Conservation (phyloP, 768 basidiomycete genomes). For the Xerocomellus dryophilus region DNA sequence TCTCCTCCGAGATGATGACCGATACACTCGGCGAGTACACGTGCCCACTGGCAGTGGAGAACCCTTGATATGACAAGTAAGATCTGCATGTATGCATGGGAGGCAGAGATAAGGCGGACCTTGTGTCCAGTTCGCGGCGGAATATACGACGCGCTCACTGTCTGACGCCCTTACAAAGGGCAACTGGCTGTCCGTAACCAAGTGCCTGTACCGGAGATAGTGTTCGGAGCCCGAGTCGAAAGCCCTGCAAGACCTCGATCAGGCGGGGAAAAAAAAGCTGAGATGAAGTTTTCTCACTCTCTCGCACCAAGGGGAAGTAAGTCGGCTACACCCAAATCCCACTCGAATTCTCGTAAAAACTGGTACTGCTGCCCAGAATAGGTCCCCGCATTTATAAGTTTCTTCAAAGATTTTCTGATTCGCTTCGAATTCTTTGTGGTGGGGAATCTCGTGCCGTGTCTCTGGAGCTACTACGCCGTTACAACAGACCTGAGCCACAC, state of each 20-base stretch:
- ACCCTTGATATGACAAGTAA: conserved; percentile 42
- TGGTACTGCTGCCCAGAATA: conserved; percentile 46
- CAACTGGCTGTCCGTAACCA: conserved; percentile 42
- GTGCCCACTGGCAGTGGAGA: conserved; percentile 49
- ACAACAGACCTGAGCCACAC: background rate
- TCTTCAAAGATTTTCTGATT: conserved; percentile 49
- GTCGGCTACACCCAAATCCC: conserved; percentile 53
- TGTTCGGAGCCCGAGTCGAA: conserved; percentile 50
- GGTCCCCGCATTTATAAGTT: conserved; percentile 46
- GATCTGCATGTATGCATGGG: background rate
- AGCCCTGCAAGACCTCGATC: conserved; percentile 33
- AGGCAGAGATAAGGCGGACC: conserved; percentile 36
- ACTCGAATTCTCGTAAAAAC: conserved; percentile 61
- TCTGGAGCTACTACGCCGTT: conserved; percentile 53
- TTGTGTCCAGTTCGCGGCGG: conserved; percentile 67
- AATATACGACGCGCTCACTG: conserved; percentile 57
- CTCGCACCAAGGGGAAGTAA: conserved; percentile 66
- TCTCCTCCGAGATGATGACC: conserved; percentile 48
- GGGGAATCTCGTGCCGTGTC: conserved; percentile 79
- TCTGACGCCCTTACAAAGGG: conserved; percentile 56
- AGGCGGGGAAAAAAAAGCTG: background rate
- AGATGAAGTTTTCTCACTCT: conserved; percentile 44
- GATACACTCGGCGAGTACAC: conserved; percentile 47
- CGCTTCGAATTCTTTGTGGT: conserved; percentile 44
- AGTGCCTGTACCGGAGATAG: conserved; percentile 50